Conservation (phyloP, 257 asterid genomes). For the Plantago elongata region DNA sequence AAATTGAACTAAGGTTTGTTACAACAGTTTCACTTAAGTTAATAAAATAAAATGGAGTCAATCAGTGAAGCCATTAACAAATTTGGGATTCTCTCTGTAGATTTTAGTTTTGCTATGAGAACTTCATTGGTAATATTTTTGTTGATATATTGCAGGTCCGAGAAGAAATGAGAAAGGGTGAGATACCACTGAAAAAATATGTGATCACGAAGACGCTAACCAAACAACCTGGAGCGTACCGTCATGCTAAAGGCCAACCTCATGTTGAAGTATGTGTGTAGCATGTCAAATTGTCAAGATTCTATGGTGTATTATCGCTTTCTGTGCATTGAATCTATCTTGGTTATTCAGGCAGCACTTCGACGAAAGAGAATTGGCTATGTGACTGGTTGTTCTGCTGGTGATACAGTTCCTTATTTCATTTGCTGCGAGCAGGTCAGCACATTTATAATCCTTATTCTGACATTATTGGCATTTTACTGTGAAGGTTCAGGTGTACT, state of each 20-base stretch:
- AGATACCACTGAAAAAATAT: constrained; percentile 78
- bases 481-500: too few relatives aligned
- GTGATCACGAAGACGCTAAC: constrained; percentile 86
- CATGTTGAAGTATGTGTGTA: constrained; percentile 78
- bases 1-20: too few relatives aligned
- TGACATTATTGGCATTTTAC: too few relatives aligned
- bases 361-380: constrained; percentile 80
- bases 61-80: too few relatives aligned
- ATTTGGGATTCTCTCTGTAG: too few relatives aligned
- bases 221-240: constrained; percentile 92
- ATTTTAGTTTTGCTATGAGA: not conserved
- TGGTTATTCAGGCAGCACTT: constrained; percentile 75
- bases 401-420: constrained; percentile 91
- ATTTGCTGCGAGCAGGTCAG: constrained; percentile 91
- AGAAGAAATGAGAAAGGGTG: constrained; percentile 89
- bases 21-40: too few relatives aligned
- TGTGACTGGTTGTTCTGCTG: constrained; percentile 89
- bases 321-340: constrained; percentile 18
- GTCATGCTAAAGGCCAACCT: constrained; percentile 91
- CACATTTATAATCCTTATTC: not conserved
- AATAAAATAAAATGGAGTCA: too few relatives aligned
- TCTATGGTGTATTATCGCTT: constrained; percentile 4
- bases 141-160: constrained; percentile 53
- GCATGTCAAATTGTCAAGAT: constrained; percentile 12
- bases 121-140: constrained; percentile 8